Base-by-base conservation (phyloP, 352 stramenopile species). In the Phytophthora constricta region DNA sequence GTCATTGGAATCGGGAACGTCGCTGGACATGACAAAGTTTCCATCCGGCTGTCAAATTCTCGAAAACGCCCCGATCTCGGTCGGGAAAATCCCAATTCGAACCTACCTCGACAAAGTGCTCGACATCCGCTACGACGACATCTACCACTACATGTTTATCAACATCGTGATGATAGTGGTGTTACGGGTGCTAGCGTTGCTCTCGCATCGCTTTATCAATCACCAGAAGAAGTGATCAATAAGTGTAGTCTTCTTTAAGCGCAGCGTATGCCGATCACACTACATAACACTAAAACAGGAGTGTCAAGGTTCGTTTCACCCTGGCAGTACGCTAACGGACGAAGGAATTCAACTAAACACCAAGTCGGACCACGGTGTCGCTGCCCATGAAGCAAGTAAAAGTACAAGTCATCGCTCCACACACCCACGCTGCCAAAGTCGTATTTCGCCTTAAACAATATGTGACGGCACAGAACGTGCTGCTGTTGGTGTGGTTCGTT, bases 121-220 rank as follows among this genome's bases (percentile, higher is more conserved):
- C 59, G 65, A 72, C 31, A 70, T 82, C 34, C 61, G 69, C 14
- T 65, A 82, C 62, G 51, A 71, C 13, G 59, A 84, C 45, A 69
- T 78, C 25, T 28, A 70, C 46, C 53, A 75, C 23, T 74, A 80
- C 51, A 73, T 79, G 53, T 54, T 74, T 23, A 63, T 65, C 50
- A 68, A 70, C 48, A 34, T 70, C 23, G 42, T 64, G 19, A 70
- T 76, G 49, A 90, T 86, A 39, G 28, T 81, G 46, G 61, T 53
- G 33, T 72, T 86, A 27, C 64, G 77, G 34, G 34, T 87, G 4
- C 65, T 87, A 3, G 77, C 73, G 34, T 49, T 86, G 16, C 45
- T 89, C 9, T 65, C 72, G 20, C 59, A 87, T 56, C 67, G 76
- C 5, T 87, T 76, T 47, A 58, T 87, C 41, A 84, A 84, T 47